phyloP scores from a whole-genome alignment of 441 rosid genomes.

The Eruca vesicaria region DNA sequence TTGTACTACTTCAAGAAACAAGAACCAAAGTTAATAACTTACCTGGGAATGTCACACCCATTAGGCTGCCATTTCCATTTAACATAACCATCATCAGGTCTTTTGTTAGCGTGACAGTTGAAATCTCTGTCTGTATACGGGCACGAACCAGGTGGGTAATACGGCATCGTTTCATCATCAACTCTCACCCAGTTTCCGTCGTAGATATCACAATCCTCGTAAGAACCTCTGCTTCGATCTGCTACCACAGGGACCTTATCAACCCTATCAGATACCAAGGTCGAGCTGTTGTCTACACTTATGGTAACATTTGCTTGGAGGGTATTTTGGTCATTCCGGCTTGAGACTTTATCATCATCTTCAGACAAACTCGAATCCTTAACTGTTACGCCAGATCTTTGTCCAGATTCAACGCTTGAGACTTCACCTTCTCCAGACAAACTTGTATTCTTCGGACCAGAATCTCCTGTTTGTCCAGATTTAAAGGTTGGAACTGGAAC shows the following conservation, averaged over 20 bases:
- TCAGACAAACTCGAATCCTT: slow-evolving; percentile 1
- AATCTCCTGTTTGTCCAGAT: slow-evolving; percentile 21
- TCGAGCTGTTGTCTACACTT: slow-evolving; percentile 23
- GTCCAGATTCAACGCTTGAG: slow-evolving; percentile 31
- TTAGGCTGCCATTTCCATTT: slow-evolving; percentile 72
- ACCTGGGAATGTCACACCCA: slow-evolving; percentile 43
- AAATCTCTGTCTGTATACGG: slow-evolving; percentile 60
- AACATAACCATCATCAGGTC: slow-evolving; percentile 55
- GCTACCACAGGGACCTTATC: not conserved
- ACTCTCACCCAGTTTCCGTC: slow-evolving; percentile 63
- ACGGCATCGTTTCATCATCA: slow-evolving; percentile 48
- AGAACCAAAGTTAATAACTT: not conserved
- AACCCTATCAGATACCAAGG: slow-evolving; percentile 22
- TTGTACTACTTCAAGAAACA: not conserved
- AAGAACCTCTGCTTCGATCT: slow-evolving; percentile 29
- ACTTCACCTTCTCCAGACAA: slow-evolving; percentile 22
- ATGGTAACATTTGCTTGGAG: slow-evolving; percentile 10
- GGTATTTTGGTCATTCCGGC: slow-evolving; percentile 19
- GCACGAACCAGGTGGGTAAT: slow-evolving; percentile 60
- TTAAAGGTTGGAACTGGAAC: slow-evolving; percentile 32
- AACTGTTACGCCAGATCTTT: slow-evolving; percentile 25
- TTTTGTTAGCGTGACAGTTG: slow-evolving; percentile 53
- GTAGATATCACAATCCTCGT: slow-evolving; percentile 49
- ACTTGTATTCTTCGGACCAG: slow-evolving; percentile 16
- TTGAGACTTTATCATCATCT: not conserved